Conservation (phyloP, 345 rosid genomes). For the Populus simonii region DNA sequence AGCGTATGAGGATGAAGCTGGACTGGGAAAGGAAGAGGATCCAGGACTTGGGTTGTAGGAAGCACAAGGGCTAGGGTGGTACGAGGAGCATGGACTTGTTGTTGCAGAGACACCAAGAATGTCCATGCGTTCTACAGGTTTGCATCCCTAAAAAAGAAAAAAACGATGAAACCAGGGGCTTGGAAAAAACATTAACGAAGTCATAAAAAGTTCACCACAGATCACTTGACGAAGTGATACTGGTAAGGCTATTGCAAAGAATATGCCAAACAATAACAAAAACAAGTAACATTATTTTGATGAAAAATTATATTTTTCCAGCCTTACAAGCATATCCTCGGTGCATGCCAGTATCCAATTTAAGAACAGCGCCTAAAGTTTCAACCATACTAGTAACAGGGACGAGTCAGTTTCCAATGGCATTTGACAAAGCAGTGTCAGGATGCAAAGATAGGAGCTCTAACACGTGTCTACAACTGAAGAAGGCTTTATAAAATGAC, state of each 20-base stretch:
- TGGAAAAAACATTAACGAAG: not conserved
- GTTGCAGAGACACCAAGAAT: conserved; percentile 66
- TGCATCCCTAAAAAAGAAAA: conserved; percentile 61
- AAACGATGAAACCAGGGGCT: not conserved
- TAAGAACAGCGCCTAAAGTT: not conserved
- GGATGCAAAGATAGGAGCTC: not conserved
- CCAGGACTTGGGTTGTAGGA: conserved; percentile 84
- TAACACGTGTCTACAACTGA: not conserved
- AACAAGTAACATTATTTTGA: not conserved
- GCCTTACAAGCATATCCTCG: not conserved
- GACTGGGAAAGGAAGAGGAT: conserved; percentile 85
- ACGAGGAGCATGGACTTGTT: conserved; percentile 76
- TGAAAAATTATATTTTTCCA: not conserved
- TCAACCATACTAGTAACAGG: not conserved
- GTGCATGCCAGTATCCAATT: not conserved
- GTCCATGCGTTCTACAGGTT: conserved; percentile 72
- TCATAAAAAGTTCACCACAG: not conserved
- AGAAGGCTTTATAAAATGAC: not conserved
- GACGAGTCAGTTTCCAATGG: not conserved
- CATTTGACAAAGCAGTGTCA: not conserved
- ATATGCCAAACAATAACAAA: not conserved
- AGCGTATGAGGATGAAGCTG: conserved; percentile 64
- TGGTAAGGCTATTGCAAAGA: not conserved
- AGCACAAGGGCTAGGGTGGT: conserved; percentile 73
- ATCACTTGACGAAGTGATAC: not conserved